Conservation (phyloP, 2,329 filamentous ascomycete genomes). For the Ascochyta fabae region DNA sequence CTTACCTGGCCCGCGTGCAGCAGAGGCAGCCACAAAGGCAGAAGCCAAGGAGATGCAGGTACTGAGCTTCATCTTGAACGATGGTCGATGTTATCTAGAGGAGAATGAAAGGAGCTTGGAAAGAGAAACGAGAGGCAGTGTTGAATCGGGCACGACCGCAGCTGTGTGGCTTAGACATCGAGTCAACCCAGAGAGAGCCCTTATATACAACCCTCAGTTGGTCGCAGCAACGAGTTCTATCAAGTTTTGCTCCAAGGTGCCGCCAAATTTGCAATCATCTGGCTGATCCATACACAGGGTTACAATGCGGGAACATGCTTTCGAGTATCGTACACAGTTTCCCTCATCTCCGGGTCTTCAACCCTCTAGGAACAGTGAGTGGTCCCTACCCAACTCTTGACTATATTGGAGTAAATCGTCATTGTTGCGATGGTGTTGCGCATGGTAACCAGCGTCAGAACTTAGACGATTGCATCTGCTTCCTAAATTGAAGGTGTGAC, state of each 20-base stretch:
- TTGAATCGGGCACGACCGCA: constrained; percentile 16
- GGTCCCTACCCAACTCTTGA: background rate
- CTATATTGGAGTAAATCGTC: background rate
- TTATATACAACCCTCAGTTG: constrained; percentile 24
- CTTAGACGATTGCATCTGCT: background rate
- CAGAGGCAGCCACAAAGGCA: constrained; percentile 16
- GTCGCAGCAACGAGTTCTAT: background rate
- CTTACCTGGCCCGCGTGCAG: constrained; percentile 28
- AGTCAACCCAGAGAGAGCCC: background rate
- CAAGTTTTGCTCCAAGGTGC: background rate
- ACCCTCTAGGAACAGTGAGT: background rate
- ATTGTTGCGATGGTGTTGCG: background rate
- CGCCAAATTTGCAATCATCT: constrained; percentile 10
- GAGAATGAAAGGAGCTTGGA: constrained; percentile 10
- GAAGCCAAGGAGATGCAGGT: constrained; percentile 20
- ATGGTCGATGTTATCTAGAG: background rate
- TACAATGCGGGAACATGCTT: constrained; percentile 33
- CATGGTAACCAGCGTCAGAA: background rate
- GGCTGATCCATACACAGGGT: constrained; percentile 22
- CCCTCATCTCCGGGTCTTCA: background rate
- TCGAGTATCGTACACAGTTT: constrained; percentile 1
- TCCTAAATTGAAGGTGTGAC: constrained; percentile 16
- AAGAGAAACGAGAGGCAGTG: constrained; percentile 21
- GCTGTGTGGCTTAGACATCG: constrained; percentile 6
- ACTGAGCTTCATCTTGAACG: constrained; percentile 31